These are phyloP conservation scores for Ceriops tagal DNA, from an alignment of 345 rosid genomes.

Conservation along the genomic window DNA sequence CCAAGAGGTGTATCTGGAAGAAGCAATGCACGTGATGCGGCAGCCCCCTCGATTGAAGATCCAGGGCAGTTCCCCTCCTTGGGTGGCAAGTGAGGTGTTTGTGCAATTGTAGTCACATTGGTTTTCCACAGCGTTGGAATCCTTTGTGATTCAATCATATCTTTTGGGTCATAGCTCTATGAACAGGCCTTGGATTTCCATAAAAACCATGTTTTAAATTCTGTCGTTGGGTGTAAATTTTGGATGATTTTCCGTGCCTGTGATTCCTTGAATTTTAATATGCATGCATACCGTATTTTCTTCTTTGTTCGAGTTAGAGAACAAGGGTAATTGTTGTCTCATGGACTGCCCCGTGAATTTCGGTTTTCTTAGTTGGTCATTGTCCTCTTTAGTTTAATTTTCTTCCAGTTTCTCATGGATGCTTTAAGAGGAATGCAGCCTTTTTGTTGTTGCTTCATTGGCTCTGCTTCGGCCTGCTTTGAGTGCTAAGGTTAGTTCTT, in stretches of 20 bases:
- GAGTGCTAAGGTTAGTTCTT: too few species aligned
- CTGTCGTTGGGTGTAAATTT: background rate
- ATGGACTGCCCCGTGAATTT: background rate
- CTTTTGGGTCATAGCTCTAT: background rate
- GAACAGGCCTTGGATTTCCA: background rate
- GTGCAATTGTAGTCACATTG: background rate
- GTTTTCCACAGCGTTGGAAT: background rate
- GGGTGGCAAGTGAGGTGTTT: constrained; percentile 47
- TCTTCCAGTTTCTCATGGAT: too few species aligned
- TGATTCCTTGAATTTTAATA: background rate
- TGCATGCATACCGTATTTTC: background rate
- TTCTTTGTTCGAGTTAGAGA: background rate
- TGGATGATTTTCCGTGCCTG: background rate
- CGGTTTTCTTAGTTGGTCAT: background rate
- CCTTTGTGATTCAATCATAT: background rate
- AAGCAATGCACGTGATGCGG: constrained; percentile 18
- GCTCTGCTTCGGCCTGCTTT: too few species aligned
- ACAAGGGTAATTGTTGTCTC: background rate
- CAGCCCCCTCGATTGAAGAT: constrained; percentile 60
- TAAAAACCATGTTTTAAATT: background rate
- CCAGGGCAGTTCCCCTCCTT: constrained; percentile 67
- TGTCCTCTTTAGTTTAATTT: too few species aligned
- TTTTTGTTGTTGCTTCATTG: too few species aligned
- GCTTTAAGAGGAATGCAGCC: too few species aligned
- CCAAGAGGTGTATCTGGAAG: constrained; percentile 37